phyloP scores from a whole-genome alignment of 495 filamentous ascomycete species.

The Neurospora sp. region DNA sequence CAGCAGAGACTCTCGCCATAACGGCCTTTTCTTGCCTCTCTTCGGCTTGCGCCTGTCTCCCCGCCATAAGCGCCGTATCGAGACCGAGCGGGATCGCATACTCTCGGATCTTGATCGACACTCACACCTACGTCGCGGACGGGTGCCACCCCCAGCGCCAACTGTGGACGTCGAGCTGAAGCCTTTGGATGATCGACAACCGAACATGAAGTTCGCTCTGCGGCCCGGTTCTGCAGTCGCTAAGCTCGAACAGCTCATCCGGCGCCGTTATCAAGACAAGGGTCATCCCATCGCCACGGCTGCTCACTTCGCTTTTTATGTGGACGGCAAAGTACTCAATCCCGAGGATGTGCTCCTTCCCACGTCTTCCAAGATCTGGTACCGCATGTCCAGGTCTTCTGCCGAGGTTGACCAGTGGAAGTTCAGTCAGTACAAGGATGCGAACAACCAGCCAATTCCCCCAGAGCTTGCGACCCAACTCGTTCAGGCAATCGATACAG shows the following conservation, averaged over 20 bases:
- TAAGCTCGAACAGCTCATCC: conserved; percentile 5
- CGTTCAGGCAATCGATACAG: conserved; percentile 10
- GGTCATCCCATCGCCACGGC: not conserved
- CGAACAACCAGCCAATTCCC: conserved; percentile 6
- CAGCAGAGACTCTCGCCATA: not conserved
- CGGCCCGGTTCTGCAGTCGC: not conserved
- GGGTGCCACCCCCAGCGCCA: not conserved
- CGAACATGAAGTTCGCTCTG: not conserved
- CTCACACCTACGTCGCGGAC: not conserved
- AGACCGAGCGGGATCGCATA: not conserved
- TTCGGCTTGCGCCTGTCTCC: not conserved
- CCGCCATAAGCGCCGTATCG: not conserved
- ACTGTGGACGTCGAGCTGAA: conserved; percentile 9
- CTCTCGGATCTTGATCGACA: not conserved
- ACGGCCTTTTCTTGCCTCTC: not conserved
- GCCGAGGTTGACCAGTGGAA: conserved; percentile 10
- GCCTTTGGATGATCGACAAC: conserved; percentile 6
- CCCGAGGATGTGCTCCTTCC: not conserved
- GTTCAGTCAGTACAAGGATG: conserved; percentile 14
- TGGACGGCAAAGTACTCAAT: conserved; percentile 3
- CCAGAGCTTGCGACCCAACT: conserved; percentile 3
- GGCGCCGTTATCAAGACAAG: conserved; percentile 2
- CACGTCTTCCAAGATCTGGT: conserved; percentile 7
- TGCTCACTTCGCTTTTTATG: conserved; percentile 5
- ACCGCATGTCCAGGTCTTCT: conserved; percentile 7